Conservation (phyloP, 2,329 filamentous ascomycete species). For the Calonectria naviculata region DNA sequence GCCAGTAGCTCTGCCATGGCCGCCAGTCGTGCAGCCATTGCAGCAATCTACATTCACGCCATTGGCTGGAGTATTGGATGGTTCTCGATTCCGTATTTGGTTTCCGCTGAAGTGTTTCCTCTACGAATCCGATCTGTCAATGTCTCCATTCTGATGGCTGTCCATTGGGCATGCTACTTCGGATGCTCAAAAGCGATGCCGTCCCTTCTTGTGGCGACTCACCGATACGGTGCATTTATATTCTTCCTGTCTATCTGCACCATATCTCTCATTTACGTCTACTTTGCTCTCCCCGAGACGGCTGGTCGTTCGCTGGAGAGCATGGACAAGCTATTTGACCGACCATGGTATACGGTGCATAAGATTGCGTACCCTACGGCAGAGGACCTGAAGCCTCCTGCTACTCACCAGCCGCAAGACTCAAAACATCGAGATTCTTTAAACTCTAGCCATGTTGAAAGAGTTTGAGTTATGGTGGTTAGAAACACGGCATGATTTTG, state of each 20-base stretch:
- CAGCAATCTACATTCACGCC: slow-evolving; percentile 55
- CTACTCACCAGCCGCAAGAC: neutral
- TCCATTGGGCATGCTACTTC: slow-evolving; percentile 53
- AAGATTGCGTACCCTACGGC: slow-evolving; percentile 43
- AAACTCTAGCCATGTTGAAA: neutral
- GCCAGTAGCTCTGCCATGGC: slow-evolving; percentile 32
- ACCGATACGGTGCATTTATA: slow-evolving; percentile 45
- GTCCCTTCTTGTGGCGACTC: slow-evolving; percentile 44
- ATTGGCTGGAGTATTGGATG: slow-evolving; percentile 59
- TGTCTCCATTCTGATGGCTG: slow-evolving; percentile 54
- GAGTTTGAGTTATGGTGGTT: neutral
- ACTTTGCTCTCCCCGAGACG: slow-evolving; percentile 46
- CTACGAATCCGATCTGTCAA: slow-evolving; percentile 53
- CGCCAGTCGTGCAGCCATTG: slow-evolving; percentile 53
- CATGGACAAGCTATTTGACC: slow-evolving; percentile 43
- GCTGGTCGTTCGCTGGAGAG: slow-evolving; percentile 43
- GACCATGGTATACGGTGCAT: slow-evolving; percentile 43
- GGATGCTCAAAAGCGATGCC: slow-evolving; percentile 48
- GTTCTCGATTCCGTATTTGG: slow-evolving; percentile 57
- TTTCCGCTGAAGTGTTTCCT: slow-evolving; percentile 58
- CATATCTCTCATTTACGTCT: slow-evolving; percentile 45
- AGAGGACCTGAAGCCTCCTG: slow-evolving; percentile 29
- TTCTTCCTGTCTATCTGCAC: slow-evolving; percentile 43
- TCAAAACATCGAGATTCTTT: neutral
- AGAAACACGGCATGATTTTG: neutral